These are phyloP conservation scores for Jasminum sambac DNA, from an alignment of 257 asterid genomes.

Conservation along the genomic window DNA sequence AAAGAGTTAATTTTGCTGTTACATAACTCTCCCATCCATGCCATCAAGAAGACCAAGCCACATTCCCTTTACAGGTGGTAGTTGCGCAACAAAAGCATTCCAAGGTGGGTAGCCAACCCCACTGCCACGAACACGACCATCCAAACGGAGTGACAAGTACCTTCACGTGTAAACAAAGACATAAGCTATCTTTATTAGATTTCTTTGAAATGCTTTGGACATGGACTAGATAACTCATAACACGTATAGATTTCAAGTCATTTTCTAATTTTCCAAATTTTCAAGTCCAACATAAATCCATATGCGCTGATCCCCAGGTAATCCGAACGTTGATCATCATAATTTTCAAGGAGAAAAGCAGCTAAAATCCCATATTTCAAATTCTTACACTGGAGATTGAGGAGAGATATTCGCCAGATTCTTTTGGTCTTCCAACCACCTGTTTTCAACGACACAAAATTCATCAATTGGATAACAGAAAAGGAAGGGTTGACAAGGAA, in stretches of 20 bases:
- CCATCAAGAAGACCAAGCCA: constrained; percentile 98
- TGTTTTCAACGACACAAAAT: constrained; percentile 28
- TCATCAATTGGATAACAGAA: background rate
- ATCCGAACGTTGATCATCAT: background rate
- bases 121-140: constrained; percentile 95
- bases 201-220: background rate
- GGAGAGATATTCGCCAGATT: constrained; percentile 73
- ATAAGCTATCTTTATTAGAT: constrained; percentile 2
- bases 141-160: constrained; percentile 89
- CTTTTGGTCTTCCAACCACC: constrained; percentile 97
- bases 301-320: background rate
- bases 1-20: constrained; percentile 20
- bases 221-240: background rate
- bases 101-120: constrained; percentile 98
- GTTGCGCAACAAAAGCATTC: constrained; percentile 80
- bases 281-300: background rate
- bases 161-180: constrained; percentile 38
- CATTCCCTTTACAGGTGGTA: constrained; percentile 86
- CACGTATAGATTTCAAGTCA: background rate
- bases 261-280: background rate
- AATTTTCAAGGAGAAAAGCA: background rate
- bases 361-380: constrained; percentile 15
- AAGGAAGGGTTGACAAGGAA: background rate
- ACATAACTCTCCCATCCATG: constrained; percentile 91
- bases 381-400: constrained; percentile 88